Percentiles rank a stretch among this genome's conserved stretches.
Conservation (phyloP, 306 rosid genomes). For the Boehmeria nivea region DNA sequence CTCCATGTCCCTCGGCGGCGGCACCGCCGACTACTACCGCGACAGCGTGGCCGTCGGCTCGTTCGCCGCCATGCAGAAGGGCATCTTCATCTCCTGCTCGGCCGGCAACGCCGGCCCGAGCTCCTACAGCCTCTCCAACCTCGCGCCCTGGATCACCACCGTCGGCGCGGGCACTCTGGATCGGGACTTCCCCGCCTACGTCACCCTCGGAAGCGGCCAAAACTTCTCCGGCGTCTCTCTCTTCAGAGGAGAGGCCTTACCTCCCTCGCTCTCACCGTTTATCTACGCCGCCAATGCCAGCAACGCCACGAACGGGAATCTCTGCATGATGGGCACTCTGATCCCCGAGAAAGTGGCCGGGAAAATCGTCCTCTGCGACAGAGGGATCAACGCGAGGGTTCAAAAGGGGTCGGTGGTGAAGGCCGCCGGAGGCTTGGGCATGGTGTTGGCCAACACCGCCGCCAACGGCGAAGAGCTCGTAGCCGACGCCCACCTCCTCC, state of each 20-base stretch:
- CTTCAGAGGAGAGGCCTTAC: slow-evolving; percentile 27
- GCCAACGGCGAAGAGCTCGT: slow-evolving; percentile 53
- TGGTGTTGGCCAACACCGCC: slow-evolving; percentile 51
- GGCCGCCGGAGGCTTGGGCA: slow-evolving; percentile 67
- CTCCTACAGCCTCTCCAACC: slow-evolving; percentile 31
- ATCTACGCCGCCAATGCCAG: slow-evolving; percentile 56
- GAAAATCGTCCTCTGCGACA: slow-evolving; percentile 66
- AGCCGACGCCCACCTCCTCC: slow-evolving; percentile 66
- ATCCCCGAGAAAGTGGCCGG: slow-evolving; percentile 52
- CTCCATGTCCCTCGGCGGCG: slow-evolving; percentile 71
- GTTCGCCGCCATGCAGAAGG: slow-evolving; percentile 74
- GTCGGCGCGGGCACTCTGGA: slow-evolving; percentile 91
- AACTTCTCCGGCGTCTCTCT: slow-evolving; percentile 62
- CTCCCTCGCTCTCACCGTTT: slow-evolving; percentile 26
- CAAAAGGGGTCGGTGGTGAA: slow-evolving; percentile 61
- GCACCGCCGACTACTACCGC: slow-evolving; percentile 29
- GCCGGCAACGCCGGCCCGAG: slow-evolving; percentile 69
- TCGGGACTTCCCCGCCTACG: slow-evolving; percentile 69
- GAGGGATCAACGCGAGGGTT: slow-evolving; percentile 43
- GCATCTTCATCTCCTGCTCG: slow-evolving; percentile 60
- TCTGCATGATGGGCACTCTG: slow-evolving; percentile 45
- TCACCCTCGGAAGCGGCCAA: slow-evolving; percentile 59
- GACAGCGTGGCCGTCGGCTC: slow-evolving; percentile 65
- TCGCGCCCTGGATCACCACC: slow-evolving; percentile 87
- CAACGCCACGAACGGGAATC: slow-evolving; percentile 24